Conservation (phyloP, 2,329 filamentous ascomycete species). For the Cyanodermella asteris region DNA sequence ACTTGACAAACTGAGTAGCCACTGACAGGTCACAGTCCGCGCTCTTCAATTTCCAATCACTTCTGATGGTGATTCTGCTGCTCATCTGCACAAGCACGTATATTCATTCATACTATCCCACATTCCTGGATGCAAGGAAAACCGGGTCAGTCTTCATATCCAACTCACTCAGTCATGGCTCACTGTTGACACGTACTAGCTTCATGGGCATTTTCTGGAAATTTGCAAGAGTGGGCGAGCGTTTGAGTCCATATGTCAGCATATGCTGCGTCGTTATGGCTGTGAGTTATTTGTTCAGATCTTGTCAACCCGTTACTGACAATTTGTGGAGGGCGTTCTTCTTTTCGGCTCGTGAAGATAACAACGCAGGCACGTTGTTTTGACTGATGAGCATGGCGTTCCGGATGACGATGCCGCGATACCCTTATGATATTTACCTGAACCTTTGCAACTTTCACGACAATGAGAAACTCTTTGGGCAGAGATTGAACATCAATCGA, state of each 20-base stretch:
- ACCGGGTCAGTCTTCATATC: constrained; percentile 40
- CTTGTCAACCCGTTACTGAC: too few relatives aligned
- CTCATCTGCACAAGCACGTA: constrained; percentile 93
- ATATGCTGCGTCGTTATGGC: constrained; percentile 88
- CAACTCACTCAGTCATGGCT: constrained; percentile 3
- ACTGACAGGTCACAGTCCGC: constrained; percentile 75
- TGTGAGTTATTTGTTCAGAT: too few relatives aligned
- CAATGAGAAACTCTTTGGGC: too few relatives aligned
- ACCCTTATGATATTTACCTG: too few relatives aligned
- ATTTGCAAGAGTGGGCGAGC: constrained; percentile 74
- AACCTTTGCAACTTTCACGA: too few relatives aligned
- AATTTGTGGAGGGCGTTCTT: too few relatives aligned
- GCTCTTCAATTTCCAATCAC: constrained; percentile 96
- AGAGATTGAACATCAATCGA: too few relatives aligned
- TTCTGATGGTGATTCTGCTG: constrained; percentile 81
- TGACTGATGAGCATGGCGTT: too few relatives aligned
- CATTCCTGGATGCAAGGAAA: constrained; percentile 82
- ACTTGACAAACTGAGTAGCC: too few relatives aligned
- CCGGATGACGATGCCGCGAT: too few relatives aligned
- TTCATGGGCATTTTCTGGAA: constrained; percentile 88
- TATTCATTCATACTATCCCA: constrained; percentile 70
- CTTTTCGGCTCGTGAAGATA: too few relatives aligned
- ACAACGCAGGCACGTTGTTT: too few relatives aligned
- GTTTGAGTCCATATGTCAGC: constrained; percentile 86
- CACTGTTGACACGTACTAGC: constrained; percentile 20